These are phyloP conservation scores for Ustilago hordei DNA, from an alignment of 1,284 basidiomycete species.

Conservation along the genomic window DNA sequence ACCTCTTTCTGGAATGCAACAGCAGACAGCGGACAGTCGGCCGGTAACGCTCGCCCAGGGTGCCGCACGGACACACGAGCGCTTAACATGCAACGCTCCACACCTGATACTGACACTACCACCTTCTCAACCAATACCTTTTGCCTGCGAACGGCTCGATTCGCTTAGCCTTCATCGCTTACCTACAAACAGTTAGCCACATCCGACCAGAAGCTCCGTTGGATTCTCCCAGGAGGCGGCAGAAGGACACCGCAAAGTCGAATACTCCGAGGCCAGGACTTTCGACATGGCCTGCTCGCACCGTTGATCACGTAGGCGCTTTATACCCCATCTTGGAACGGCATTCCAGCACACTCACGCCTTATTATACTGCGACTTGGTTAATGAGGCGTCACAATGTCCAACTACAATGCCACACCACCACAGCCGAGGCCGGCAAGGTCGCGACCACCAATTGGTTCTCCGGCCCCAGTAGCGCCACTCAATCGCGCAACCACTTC, in stretches of 20 bases:
- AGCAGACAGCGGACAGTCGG: slow-evolving; percentile 9
- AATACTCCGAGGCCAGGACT: too few species aligned
- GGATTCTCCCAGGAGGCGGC: too few species aligned
- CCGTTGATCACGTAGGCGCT: background rate
- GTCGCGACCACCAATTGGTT: slow-evolving; percentile 32
- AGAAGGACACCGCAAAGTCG: too few species aligned
- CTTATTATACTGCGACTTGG: too few species aligned
- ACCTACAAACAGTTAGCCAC: too few species aligned
- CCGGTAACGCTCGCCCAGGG: slow-evolving; percentile 7
- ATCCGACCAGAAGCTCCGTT: too few species aligned
- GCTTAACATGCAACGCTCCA: slow-evolving; percentile 1
- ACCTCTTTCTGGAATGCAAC: background rate
- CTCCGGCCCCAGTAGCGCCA: slow-evolving; percentile 25
- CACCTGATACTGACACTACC: background rate
- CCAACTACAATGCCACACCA: slow-evolving; percentile 33
- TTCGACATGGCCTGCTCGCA: too few species aligned
- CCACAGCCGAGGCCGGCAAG: slow-evolving; percentile 34
- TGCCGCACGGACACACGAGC: slow-evolving; percentile 20
- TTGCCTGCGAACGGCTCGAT: too few species aligned
- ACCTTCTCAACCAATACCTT: background rate
- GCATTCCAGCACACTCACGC: too few species aligned
- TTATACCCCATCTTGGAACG: background rate
- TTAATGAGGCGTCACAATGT: slow-evolving; percentile 13
- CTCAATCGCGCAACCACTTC: slow-evolving; percentile 34
- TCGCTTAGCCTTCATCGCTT: too few species aligned